Evolutionary conservation across 352 stramenopile species (phyloP).

Genomic region (Phytophthora colocasiae): DNA sequence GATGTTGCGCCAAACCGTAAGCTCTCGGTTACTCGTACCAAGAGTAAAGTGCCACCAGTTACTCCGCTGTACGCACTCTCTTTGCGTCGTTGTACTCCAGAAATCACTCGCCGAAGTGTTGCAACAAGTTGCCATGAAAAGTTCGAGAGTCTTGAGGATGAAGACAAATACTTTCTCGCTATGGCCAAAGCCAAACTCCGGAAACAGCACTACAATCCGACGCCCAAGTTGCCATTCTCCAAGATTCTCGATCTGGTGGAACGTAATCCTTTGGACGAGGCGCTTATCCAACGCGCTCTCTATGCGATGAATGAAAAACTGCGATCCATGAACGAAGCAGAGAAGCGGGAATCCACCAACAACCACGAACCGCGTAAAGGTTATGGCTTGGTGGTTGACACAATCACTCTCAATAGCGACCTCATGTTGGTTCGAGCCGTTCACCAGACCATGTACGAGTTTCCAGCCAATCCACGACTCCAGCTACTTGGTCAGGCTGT

Average conservation of each 20-base stretch:
- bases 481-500: constrained; percentile 65
- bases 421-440: constrained; percentile 65
- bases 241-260: constrained; percentile 68
- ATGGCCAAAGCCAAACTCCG: constrained; percentile 70
- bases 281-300: constrained; percentile 61
- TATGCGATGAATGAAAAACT: constrained; percentile 73
- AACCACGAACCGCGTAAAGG: constrained; percentile 24
- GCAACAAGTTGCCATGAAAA: constrained; percentile 42
- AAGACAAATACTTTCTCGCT: constrained; percentile 58
- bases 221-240: constrained; percentile 46
- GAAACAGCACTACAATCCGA: constrained; percentile 62
- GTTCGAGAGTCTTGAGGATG: constrained; percentile 62
- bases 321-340: constrained; percentile 25
- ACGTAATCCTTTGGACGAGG: constrained; percentile 66
- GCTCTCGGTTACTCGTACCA: constrained; percentile 1
- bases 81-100: constrained; percentile 35
- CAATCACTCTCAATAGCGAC: constrained; percentile 56
- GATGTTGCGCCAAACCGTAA: constrained; percentile 41
- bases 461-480: constrained; percentile 60
- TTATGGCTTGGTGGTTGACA: constrained; percentile 41
- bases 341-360: constrained; percentile 20
- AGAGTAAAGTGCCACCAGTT: constrained; percentile 23
- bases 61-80: constrained; percentile 65
- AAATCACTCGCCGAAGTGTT: constrained; percentile 33
- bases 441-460: constrained; percentile 73